Conservation (phyloP, 2,329 filamentous ascomycete genomes). For the Proliferodiscus dingleyae region DNA sequence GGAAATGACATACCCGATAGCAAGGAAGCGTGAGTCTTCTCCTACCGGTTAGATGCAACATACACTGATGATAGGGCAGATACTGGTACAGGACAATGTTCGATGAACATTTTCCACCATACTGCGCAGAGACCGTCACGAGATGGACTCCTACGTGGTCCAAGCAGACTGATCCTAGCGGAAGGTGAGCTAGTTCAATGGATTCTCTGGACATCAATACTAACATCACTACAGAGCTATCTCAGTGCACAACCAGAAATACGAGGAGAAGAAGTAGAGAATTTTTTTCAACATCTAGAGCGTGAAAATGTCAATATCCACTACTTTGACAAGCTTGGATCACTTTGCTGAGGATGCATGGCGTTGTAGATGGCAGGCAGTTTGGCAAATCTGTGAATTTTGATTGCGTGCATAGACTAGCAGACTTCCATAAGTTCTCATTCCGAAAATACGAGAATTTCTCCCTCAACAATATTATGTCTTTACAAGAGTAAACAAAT, state of each 20-base stretch:
- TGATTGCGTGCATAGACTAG: not conserved
- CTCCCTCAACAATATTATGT: too few relatives aligned
- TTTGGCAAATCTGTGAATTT: not conserved
- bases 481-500: too few relatives aligned
- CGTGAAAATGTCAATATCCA: too few relatives aligned
- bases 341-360: not conserved
- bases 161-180: constrained; percentile 91
- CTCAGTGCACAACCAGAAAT: constrained; percentile 69
- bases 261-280: constrained; percentile 40
- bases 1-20: constrained; percentile 86
- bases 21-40: constrained; percentile 76
- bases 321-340: too few relatives aligned
- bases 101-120: constrained; percentile 93
- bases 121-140: constrained; percentile 89
- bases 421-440: not conserved
- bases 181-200: too few relatives aligned
- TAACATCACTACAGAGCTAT: too few relatives aligned
- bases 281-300: too few relatives aligned
- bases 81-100: constrained; percentile 99
- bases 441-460: too few relatives aligned
- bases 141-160: constrained; percentile 98
- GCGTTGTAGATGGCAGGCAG: not conserved
- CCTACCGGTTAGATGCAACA: not conserved
- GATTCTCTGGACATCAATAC: too few relatives aligned
- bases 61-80: constrained; percentile 35